Evolutionary conservation across 2,329 filamentous ascomycete genomes (phyloP), one percentile per base, ranked within the genome.

Genomic region (Verticillium nonalfalfae): DNA sequence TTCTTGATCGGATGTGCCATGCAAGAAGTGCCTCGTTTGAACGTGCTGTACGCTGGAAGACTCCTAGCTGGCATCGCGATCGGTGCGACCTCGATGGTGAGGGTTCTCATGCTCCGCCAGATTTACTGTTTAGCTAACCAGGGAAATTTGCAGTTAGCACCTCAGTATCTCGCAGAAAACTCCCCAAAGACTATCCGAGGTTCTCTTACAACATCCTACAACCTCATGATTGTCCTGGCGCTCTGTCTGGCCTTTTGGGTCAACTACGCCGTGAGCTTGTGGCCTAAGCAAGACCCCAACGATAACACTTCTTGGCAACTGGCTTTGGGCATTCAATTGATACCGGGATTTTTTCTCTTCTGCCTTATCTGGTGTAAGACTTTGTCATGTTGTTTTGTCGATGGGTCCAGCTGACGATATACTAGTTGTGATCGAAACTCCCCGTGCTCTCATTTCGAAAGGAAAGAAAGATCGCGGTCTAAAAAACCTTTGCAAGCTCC

Each of bases 91-190:
- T 75, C 72, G 15, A 75, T 76, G 64, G 61, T 65, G 11, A 60
- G 63, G 59, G n/a, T 4, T 15, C 45, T 31, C 26, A 31, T 4
- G 3, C 26, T 5, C 4, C 26, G 26, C 26, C 26, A 31, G 26
- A 31, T 31, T 4, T 31, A 31, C 26, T 31, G 39, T 14, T 21
- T 31, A 1, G 15, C 13, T 38, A 1, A 21, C 2, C 9, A 7
- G 26, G 14, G 35, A 13, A 26, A 1, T 3, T 3, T 4, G 10
- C 21, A 65, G 71, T 60, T 77, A 52, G 73, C 74, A 1, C 76
- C 76, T 9, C 72, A 77, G 34, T 79, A 74, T 60, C 68, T 78
- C 1, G 72, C 74, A 1, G 76, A 79, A 60, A 77, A 75, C 58
- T 71, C 73, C 0, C 76, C 76, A 3, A 76, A 75, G 58, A 73